These are phyloP conservation scores for Datisca glomerata DNA, from an alignment of 306 rosid species.

Conservation along the genomic window DNA sequence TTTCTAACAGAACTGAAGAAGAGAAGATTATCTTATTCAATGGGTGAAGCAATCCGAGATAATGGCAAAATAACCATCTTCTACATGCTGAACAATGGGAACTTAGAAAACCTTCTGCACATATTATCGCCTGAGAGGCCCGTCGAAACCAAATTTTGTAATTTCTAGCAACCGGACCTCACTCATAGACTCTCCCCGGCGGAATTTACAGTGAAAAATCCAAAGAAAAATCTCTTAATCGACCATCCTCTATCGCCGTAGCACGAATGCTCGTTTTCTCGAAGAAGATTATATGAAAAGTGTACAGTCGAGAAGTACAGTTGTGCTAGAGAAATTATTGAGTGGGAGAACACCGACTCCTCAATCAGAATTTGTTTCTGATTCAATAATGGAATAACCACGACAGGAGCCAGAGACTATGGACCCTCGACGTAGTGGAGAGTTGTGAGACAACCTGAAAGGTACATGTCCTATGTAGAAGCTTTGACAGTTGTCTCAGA, in stretches of 20 bases:
- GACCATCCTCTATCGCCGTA: constrained; percentile 18
- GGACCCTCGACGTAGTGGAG: too few relatives aligned
- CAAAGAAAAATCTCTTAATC: constrained; percentile 5
- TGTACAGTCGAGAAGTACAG: too few relatives aligned
- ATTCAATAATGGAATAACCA: too few relatives aligned
- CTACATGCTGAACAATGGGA: constrained; percentile 4
- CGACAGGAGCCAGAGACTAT: too few relatives aligned
- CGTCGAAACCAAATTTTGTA: not conserved
- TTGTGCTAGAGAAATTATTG: too few relatives aligned
- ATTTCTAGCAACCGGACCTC: constrained; percentile 14
- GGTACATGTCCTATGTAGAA: too few relatives aligned
- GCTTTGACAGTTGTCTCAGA: too few relatives aligned
- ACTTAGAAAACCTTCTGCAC: constrained; percentile 5
- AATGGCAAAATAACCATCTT: not conserved
- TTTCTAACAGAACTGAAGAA: not conserved
- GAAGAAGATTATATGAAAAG: too few relatives aligned
- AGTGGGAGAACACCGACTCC: too few relatives aligned
- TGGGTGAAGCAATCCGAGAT: constrained; percentile 7
- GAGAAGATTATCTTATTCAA: not conserved
- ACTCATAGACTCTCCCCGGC: constrained; percentile 29
- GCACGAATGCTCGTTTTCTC: too few relatives aligned
- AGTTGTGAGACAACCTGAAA: too few relatives aligned
- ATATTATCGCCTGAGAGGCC: constrained; percentile 3
- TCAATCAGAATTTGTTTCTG: too few relatives aligned
- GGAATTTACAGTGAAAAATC: constrained; percentile 9